Conservation (phyloP, 768 basidiomycete genomes). For the Podaxis mareebaensis region DNA sequence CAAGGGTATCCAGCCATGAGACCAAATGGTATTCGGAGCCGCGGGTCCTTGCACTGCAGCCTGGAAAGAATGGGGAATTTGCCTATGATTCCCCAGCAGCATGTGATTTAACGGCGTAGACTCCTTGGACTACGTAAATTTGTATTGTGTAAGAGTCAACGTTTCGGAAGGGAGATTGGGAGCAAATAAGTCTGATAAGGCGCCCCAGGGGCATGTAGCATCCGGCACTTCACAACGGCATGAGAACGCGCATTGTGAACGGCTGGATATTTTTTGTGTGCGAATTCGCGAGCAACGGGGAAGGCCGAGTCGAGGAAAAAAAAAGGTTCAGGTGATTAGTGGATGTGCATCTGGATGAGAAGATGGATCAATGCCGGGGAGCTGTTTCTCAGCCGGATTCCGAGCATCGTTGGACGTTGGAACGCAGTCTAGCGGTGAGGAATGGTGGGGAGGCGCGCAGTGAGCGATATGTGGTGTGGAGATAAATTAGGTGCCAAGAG, state of each 20-base stretch:
- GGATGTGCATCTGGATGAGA: neutral
- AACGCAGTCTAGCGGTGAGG: neutral
- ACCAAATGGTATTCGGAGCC: neutral
- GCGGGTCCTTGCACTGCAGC: neutral
- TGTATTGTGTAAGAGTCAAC: neutral
- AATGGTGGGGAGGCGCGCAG: neutral
- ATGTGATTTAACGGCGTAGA: neutral
- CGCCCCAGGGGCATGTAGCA: neutral
- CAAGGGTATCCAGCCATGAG: neutral
- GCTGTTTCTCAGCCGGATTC: neutral
- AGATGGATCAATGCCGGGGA: neutral
- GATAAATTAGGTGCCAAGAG: neutral
- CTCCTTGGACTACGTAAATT: neutral
- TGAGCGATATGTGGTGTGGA: neutral
- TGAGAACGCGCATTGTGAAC: neutral
- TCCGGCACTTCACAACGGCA: neutral
- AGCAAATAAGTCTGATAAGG: neutral
- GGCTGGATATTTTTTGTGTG: neutral
- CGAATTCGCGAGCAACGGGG: neutral
- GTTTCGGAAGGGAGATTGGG: neutral
- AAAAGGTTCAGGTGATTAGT: neutral
- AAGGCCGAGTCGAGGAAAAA: neutral
- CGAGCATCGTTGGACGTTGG: neutral
- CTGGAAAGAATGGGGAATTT: neutral
- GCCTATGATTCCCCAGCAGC: no score